A percentile compares a stretch with the other conserved stretches of the same genome.
These are phyloP conservation scores for Brassica incana DNA, from an alignment of 345 rosid species.

Conservation along the genomic window DNA sequence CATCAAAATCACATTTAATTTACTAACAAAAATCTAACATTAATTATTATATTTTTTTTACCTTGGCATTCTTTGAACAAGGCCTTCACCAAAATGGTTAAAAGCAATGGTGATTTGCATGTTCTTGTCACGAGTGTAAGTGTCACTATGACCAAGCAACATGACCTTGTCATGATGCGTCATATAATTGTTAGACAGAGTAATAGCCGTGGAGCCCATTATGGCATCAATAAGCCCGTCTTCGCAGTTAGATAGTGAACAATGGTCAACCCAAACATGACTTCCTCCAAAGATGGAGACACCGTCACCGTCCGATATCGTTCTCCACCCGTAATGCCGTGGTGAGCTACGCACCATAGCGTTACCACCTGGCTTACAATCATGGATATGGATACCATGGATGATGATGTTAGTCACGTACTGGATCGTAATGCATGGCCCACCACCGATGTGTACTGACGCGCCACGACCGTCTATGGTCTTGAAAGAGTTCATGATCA, in stretches of 20 bases:
- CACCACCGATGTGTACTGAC: conserved; percentile 73
- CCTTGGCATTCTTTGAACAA: conserved; percentile 84
- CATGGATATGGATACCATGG: conserved; percentile 72
- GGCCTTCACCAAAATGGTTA: conserved; percentile 87
- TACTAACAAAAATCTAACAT: background rate
- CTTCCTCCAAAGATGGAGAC: conserved; percentile 76
- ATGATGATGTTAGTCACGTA: conserved; percentile 73
- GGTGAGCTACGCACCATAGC: conserved; percentile 73
- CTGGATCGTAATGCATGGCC: conserved; percentile 80
- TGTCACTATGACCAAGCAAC: conserved; percentile 76
- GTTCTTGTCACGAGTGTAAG: conserved; percentile 64
- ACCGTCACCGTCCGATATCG: conserved; percentile 81
- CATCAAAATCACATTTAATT: conserved; percentile 8
- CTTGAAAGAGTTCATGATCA: conserved; percentile 80
- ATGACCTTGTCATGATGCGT: conserved; percentile 82
- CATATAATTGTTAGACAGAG: conserved; percentile 73
- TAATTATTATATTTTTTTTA: conserved; percentile 17
- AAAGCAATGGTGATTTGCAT: conserved; percentile 86
- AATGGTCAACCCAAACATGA: conserved; percentile 81
- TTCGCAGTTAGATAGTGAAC: conserved; percentile 59
- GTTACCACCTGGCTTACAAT: conserved; percentile 78
- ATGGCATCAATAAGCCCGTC: conserved; percentile 79
- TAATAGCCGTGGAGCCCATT: conserved; percentile 67
- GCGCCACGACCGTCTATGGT: conserved; percentile 81
- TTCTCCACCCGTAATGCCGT: conserved; percentile 73